These are phyloP conservation scores for Trametes meyenii DNA, from an alignment of 768 basidiomycete species.

Conservation along the genomic window DNA sequence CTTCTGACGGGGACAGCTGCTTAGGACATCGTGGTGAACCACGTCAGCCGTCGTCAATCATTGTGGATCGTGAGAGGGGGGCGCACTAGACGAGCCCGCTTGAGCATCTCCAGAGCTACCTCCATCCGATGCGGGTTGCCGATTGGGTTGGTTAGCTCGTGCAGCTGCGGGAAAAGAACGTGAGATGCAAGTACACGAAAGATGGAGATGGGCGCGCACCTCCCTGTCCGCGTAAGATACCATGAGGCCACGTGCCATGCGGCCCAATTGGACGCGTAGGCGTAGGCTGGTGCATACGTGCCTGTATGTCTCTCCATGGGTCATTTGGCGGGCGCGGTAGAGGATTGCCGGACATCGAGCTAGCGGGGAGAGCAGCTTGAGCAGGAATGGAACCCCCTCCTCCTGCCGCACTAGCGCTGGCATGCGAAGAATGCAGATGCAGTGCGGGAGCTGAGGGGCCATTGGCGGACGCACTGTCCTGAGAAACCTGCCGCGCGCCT, in stretches of 20 bases:
- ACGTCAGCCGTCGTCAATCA: no score
- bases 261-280: background rate
- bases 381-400: background rate
- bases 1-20: no score
- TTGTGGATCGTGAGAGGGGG: no score
- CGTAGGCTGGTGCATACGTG: background rate
- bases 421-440: background rate
- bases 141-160: background rate
- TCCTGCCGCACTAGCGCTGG: background rate
- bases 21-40: no score
- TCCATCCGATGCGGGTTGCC: background rate
- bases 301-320: background rate
- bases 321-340: constrained; percentile 1
- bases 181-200: background rate
- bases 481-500: background rate
- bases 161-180: background rate
- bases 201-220: background rate
- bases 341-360: background rate
- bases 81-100: background rate
- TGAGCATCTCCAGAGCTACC: background rate
- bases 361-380: background rate
- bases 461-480: background rate
- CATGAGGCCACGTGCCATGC: background rate
- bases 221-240: background rate
- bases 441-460: background rate